phyloP scores from a whole-genome alignment of 1,284 basidiomycete species.

The Ustilago crameri region DNA sequence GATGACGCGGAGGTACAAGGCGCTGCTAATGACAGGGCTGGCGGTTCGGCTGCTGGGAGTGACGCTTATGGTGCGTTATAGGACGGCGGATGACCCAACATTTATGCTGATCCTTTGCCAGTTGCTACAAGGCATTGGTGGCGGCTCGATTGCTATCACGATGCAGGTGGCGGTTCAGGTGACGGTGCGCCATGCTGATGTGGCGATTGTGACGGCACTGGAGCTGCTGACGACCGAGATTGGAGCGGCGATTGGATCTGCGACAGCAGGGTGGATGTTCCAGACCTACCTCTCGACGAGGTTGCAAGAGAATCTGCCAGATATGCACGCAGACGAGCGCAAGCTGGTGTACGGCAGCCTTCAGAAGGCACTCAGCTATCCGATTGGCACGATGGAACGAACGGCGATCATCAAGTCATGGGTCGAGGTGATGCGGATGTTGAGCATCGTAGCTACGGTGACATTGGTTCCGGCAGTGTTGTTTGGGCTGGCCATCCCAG shows the following conservation, averaged over 20 bases:
- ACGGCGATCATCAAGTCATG: conserved; percentile 66
- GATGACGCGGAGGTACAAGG: conserved; percentile 74
- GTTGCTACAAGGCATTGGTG: conserved; percentile 80
- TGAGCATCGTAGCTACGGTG: conserved; percentile 60
- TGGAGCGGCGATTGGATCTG: conserved; percentile 78
- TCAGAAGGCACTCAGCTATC: conserved; percentile 65
- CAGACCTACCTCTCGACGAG: conserved; percentile 74
- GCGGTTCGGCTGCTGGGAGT: conserved; percentile 77
- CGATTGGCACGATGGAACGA: conserved; percentile 58
- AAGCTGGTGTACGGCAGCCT: conserved; percentile 62
- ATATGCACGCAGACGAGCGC: conserved; percentile 60
- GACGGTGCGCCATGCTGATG: conserved; percentile 78
- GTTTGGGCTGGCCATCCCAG: conserved; percentile 56
- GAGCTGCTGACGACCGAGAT: conserved; percentile 83
- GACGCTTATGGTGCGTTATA: conserved; percentile 69
- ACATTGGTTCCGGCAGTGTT: conserved; percentile 60
- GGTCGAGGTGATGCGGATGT: conserved; percentile 61
- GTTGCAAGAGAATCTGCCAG: conserved; percentile 72
- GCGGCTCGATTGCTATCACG: conserved; percentile 79
- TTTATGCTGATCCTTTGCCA: conserved; percentile 70
- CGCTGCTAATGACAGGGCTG: conserved; percentile 76
- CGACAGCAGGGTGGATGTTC: conserved; percentile 74
- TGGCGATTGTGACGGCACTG: conserved; percentile 83
- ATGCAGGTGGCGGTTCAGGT: conserved; percentile 83
- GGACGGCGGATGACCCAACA: conserved; percentile 75